Base-by-base conservation (phyloP, 768 basidiomycete genomes). In the Agrocybe chaxingu region DNA sequence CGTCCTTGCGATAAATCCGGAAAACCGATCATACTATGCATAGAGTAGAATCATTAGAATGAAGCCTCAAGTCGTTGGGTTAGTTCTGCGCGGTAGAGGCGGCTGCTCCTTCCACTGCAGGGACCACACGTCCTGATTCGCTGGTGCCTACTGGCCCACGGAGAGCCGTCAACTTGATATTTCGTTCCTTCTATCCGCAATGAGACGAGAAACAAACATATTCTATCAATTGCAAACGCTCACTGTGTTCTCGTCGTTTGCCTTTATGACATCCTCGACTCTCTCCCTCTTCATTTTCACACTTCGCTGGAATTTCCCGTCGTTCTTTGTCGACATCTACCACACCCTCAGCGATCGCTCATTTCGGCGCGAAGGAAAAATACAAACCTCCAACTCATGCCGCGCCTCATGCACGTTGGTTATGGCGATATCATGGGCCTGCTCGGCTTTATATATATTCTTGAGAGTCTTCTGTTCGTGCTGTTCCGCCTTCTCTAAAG, bases 391-490 rank as follows among this genome's bases (percentile, higher is more conserved):
- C 24, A 74, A 63, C 18, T 75, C 70, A 37, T 72, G 70, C 54
- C 72, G 68, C 0, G 75, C 76, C 37, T 60, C 68, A 48, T 67
- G 66, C 24, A 73, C 60, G 43, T 71, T 57, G 9, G 76, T 62
- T 13, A 76, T 48, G 3, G 78, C 76, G 10, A 68, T 57, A 18
- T 84, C 77, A 53, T 82, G 81, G 31, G 70, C 63, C 51, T 79
- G 74, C 9, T 73, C 70, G 7, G 81, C 78, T 41, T 80, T 72
- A 60, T 78, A 76, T 42, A 82, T 62, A 16, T 71, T 70, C 47
- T 74, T 70, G 16, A 75, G 68, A 7, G 72, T 65, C 54, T 74
- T 71, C 52, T 77, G 69, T 62, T 85, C 81, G 42, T 68, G 65
- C 56, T 73, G 71, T 53, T 74, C 69, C 42, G 75, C 65, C 61